A percentile compares a stretch with the other conserved stretches of the same genome.
These are phyloP conservation scores for Suillus subaureus DNA, from an alignment of 768 basidiomycete genomes.

Conservation along the genomic window DNA sequence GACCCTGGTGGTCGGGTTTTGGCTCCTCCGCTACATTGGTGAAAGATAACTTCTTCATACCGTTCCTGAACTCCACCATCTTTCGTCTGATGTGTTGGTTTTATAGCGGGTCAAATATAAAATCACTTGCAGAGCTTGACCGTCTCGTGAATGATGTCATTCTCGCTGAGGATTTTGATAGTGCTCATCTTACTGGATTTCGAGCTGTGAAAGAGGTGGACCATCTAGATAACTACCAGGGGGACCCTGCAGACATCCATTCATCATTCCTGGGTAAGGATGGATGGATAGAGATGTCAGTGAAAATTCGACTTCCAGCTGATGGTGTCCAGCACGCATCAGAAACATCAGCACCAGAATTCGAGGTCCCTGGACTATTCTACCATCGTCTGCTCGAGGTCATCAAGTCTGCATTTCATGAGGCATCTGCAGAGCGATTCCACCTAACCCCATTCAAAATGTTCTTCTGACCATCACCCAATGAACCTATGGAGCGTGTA, in stretches of 20 bases:
- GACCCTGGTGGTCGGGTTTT: slow-evolving; percentile 7
- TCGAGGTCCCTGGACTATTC: slow-evolving; percentile 30
- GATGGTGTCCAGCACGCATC: not conserved
- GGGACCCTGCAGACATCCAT: not conserved
- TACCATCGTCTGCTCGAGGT: slow-evolving; percentile 27
- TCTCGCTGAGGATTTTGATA: slow-evolving; percentile 11
- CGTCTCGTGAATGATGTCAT: slow-evolving; percentile 12
- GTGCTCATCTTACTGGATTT: slow-evolving; percentile 13
- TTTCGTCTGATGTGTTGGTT: slow-evolving; percentile 27
- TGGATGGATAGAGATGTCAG: slow-evolving; percentile 12
- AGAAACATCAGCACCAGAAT: not conserved
- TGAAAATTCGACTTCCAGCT: slow-evolving; percentile 14
- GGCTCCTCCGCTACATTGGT: not conserved
- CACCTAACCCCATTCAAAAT: slow-evolving; percentile 18
- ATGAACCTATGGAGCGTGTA: slow-evolving; percentile 16
- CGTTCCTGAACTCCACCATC: slow-evolving; percentile 19
- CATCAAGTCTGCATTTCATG: slow-evolving; percentile 24
- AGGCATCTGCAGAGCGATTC: slow-evolving; percentile 18
- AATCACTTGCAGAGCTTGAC: slow-evolving; percentile 11
- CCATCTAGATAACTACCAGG: not conserved
- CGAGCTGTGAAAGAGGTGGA: not conserved
- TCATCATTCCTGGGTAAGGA: not conserved
- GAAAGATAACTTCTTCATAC: slow-evolving; percentile 5
- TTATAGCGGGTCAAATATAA: slow-evolving; percentile 19
- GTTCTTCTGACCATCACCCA: slow-evolving; percentile 11